Evolutionary conservation across 176 grass and related monocot genomes (phyloP).

Genomic region (Luzula sylvatica): DNA sequence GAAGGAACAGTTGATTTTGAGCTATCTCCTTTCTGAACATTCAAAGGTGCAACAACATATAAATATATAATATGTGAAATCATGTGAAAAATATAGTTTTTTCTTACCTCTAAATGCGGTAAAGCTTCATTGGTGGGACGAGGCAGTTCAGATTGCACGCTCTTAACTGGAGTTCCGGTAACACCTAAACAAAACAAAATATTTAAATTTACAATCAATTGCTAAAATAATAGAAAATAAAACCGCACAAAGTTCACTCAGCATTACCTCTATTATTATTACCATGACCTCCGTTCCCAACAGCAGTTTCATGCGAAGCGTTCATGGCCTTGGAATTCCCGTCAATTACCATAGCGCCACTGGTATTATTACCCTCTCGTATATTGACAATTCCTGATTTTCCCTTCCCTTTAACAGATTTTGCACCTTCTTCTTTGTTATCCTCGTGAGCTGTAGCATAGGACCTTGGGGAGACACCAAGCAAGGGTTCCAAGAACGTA

Average conservation of each 20-base stretch:
- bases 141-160: constrained; percentile 40
- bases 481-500: constrained; percentile 74
- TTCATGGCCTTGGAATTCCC: constrained; percentile 10
- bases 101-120: constrained; percentile 45
- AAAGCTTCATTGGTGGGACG: constrained; percentile 36
- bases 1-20: constrained; percentile 1
- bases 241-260: not conserved
- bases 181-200: constrained; percentile 4
- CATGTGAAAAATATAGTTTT: not conserved
- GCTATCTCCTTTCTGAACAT: constrained; percentile 15
- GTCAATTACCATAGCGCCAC: constrained; percentile 3
- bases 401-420: constrained; percentile 31
- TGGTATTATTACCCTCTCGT: constrained; percentile 39
- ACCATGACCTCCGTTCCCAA: constrained; percentile 22
- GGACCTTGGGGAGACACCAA: constrained; percentile 48
- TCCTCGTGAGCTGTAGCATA: constrained; percentile 7
- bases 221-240: not conserved
- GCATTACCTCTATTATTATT: not conserved
- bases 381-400: constrained; percentile 42
- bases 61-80: too few species aligned
- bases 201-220: not conserved
- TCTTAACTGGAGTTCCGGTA: constrained; percentile 15
- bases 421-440: constrained; percentile 42
- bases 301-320: constrained; percentile 2
- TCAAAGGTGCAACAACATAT: too few species aligned